phyloP scores from a whole-genome alignment of 2,329 filamentous ascomycete species.

The Rhytidhysteron rufulum region DNA sequence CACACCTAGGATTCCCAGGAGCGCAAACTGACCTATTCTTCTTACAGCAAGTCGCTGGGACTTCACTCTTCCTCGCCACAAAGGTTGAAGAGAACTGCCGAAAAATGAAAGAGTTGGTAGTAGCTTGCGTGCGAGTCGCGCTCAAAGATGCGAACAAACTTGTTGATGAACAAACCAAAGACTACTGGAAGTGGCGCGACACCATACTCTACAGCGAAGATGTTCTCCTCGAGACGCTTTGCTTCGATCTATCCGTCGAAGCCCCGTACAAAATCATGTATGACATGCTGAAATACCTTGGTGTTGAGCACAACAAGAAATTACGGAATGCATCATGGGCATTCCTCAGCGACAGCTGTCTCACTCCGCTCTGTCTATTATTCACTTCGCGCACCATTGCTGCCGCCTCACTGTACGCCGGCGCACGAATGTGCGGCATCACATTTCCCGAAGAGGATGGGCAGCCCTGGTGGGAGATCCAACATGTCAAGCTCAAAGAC shows the following conservation, averaged over 20 bases:
- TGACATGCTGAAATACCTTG: slow-evolving; percentile 70
- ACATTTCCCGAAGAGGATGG: slow-evolving; percentile 70
- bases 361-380: slow-evolving; percentile 79
- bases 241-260: slow-evolving; percentile 88
- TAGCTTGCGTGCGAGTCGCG: slow-evolving; percentile 88
- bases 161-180: slow-evolving; percentile 95
- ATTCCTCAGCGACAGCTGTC: slow-evolving; percentile 85
- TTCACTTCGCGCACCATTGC: slow-evolving; percentile 78
- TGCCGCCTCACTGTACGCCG: slow-evolving; percentile 81
- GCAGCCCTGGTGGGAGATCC: slow-evolving; percentile 80
- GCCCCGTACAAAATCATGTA: slow-evolving; percentile 84
- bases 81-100: slow-evolving; percentile 97
- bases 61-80: slow-evolving; percentile 86
- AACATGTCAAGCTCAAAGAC: slow-evolving; percentile 67
- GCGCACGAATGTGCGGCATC: slow-evolving; percentile 68
- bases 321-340: slow-evolving; percentile 87
- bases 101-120: slow-evolving; percentile 91
- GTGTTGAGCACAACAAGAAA: slow-evolving; percentile 72
- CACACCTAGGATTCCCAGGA: not conserved
- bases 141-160: slow-evolving; percentile 89
- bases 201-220: slow-evolving; percentile 92
- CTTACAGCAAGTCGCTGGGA: slow-evolving; percentile 73
- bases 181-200: slow-evolving; percentile 97
- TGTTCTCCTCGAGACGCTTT: slow-evolving; percentile 82
- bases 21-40: slow-evolving; percentile 5